Evolutionary conservation across 805 yeast genomes (phyloP).

Genomic region (Ogataea philodendri): DNA sequence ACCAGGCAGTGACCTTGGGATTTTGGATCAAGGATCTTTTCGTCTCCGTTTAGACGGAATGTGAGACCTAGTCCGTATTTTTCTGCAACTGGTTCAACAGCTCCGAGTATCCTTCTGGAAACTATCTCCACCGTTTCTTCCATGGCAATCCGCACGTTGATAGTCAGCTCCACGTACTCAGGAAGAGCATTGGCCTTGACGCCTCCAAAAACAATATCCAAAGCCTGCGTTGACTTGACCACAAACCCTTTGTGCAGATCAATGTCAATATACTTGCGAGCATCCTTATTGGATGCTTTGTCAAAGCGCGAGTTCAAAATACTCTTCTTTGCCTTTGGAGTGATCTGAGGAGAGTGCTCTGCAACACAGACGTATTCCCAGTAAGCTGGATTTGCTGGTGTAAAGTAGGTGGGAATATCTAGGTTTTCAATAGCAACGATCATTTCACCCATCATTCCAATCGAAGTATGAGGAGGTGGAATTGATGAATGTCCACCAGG

Average conservation of each 20-base stretch:
- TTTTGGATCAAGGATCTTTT: constrained; percentile 30
- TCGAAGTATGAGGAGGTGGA: constrained; percentile 48
- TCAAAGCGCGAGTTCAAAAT: constrained; percentile 41
- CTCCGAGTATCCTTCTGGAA: not conserved
- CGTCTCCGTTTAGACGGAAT: constrained; percentile 9
- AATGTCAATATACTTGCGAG: constrained; percentile 35
- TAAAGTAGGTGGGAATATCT: constrained; percentile 38
- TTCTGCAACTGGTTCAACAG: constrained; percentile 31
- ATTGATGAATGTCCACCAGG: constrained; percentile 53
- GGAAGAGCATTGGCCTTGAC: constrained; percentile 52
- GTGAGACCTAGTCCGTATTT: constrained; percentile 37
- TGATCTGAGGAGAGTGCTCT: constrained; percentile 39
- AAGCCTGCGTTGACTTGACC: constrained; percentile 48
- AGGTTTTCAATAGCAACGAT: constrained; percentile 38
- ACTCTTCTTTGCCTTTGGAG: constrained; percentile 33
- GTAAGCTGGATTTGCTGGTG: constrained; percentile 44
- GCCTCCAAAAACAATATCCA: constrained; percentile 48
- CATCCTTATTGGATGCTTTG: constrained; percentile 36
- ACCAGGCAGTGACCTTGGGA: constrained; percentile 21
- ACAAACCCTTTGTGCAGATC: constrained; percentile 35
- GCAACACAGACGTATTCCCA: constrained; percentile 46
- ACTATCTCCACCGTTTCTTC: constrained; percentile 35
- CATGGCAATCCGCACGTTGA: constrained; percentile 47
- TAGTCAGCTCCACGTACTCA: constrained; percentile 42
- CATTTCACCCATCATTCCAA: constrained; percentile 46